Evolutionary conservation across 139 green algal species (phyloP).

Genomic region (Pseudopediastrum boryanum): DNA sequence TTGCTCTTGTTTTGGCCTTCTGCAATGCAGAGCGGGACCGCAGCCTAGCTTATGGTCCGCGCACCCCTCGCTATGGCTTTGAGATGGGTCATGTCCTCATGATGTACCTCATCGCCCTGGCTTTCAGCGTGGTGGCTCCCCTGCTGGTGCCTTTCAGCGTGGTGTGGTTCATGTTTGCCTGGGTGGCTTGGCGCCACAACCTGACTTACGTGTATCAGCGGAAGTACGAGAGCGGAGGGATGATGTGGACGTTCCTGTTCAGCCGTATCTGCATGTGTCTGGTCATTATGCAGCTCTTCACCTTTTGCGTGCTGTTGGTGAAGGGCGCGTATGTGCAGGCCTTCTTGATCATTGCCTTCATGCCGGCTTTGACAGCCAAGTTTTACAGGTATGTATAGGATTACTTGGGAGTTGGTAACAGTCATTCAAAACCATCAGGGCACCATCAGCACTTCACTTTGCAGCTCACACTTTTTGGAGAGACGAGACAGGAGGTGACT

Average conservation of each 20-base stretch:
- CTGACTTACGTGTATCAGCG: conserved; percentile 63
- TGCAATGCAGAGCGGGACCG: conserved; percentile 27
- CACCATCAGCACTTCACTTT: background rate
- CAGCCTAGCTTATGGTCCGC: conserved; percentile 23
- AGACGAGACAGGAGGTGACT: background rate
- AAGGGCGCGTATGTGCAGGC: conserved; percentile 68
- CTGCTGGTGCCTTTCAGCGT: conserved; percentile 69
- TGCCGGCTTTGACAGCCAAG: conserved; percentile 68
- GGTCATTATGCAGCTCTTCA: conserved; percentile 60
- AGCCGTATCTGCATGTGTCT: conserved; percentile 52
- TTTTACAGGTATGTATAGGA: conserved; percentile 65
- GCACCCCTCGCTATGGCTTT: conserved; percentile 51
- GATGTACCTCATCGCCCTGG: conserved; percentile 56
- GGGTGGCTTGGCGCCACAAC: conserved; percentile 53
- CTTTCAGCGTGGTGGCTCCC: conserved; percentile 65
- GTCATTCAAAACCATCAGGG: background rate
- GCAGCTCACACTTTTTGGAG: background rate
- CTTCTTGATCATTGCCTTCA: conserved; percentile 58
- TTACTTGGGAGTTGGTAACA: conserved; percentile 6
- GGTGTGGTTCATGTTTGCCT: conserved; percentile 57
- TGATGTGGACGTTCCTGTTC: conserved; percentile 66
- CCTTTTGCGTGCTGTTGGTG: conserved; percentile 67
- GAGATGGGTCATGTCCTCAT: conserved; percentile 54
- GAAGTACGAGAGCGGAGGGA: conserved; percentile 70
- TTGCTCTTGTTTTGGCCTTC: too few relatives aligned